Evolutionary conservation across 495 filamentous ascomycete species (phyloP).

Genomic region (Xylaria bambusicola): DNA sequence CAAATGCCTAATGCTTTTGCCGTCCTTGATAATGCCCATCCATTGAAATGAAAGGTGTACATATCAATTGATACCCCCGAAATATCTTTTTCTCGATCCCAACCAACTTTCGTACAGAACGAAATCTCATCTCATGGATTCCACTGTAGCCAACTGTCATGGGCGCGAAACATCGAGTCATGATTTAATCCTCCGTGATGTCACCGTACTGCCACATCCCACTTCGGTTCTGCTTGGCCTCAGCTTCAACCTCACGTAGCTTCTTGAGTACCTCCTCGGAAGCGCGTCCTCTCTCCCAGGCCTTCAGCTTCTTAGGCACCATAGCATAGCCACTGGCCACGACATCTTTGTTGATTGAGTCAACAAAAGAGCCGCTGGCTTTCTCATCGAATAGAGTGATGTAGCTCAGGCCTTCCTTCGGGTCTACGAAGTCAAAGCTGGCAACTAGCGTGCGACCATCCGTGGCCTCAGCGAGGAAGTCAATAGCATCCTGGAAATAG

Average conservation of each 20-base stretch:
- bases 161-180: background rate
- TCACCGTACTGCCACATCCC: slow-evolving; percentile 99
- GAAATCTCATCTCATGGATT: background rate
- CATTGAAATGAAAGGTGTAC: slow-evolving; percentile 2
- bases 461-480: slow-evolving; percentile 67
- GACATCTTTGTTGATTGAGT: slow-evolving; percentile 85
- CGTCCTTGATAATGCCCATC: slow-evolving; percentile 4
- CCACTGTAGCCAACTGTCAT: background rate
- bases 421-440: slow-evolving; percentile 78
- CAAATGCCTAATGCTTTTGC: background rate
- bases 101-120: background rate
- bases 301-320: slow-evolving; percentile 84
- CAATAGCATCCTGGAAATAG: slow-evolving; percentile 77
- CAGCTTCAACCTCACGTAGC: slow-evolving; percentile 66
- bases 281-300: slow-evolving; percentile 74
- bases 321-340: slow-evolving; percentile 82
- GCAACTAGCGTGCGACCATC: slow-evolving; percentile 75
- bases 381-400: slow-evolving; percentile 86
- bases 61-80: background rate
- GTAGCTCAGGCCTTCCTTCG: slow-evolving; percentile 73
- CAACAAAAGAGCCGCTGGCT: slow-evolving; percentile 48
- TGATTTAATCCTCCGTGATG: slow-evolving; percentile 76
- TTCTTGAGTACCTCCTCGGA: slow-evolving; percentile 67
- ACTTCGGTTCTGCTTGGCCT: slow-evolving; percentile 72
- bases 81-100: background rate